phyloP scores from a whole-genome alignment of 352 stramenopile genomes.

The Phytophthora rubi region DNA sequence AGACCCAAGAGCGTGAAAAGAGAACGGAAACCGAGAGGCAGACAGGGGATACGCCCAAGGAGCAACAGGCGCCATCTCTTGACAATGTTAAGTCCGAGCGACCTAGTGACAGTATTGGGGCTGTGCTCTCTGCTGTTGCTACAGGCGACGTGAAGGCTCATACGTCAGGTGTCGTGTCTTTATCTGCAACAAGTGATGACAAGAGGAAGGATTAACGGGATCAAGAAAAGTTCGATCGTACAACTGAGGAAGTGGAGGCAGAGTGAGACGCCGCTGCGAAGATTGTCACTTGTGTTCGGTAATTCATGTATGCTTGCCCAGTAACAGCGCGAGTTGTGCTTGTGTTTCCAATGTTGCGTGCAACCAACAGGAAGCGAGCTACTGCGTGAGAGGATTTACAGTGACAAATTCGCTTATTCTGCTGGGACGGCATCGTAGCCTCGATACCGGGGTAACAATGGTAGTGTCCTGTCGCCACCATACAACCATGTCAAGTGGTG shows the following conservation, averaged over 20 bases:
- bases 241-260: conserved; percentile 26
- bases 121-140: neutral
- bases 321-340: conserved; percentile 7
- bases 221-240: conserved; percentile 14
- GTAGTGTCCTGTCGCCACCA: conserved; percentile 31
- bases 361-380: neutral
- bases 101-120: conserved; percentile 11
- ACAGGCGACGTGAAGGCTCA: conserved; percentile 16
- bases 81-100: conserved; percentile 17
- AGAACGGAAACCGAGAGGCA: conserved; percentile 5
- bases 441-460: conserved; percentile 38
- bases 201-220: conserved; percentile 31
- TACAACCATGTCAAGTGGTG: conserved; percentile 8
- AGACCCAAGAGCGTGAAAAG: conserved; percentile 7
- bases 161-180: conserved; percentile 8
- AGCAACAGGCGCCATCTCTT: conserved; percentile 1
- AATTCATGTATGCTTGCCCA: conserved; percentile 42
- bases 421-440: conserved; percentile 29
- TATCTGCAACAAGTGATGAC: conserved; percentile 26
- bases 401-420: conserved; percentile 5
- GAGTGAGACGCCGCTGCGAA: conserved; percentile 19
- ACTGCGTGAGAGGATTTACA: neutral
- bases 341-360: neutral
- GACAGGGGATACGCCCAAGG: conserved; percentile 7
- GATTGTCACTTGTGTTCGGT: conserved; percentile 34